Conservation (phyloP, 306 rosid genomes). For the Malus fusca region DNA sequence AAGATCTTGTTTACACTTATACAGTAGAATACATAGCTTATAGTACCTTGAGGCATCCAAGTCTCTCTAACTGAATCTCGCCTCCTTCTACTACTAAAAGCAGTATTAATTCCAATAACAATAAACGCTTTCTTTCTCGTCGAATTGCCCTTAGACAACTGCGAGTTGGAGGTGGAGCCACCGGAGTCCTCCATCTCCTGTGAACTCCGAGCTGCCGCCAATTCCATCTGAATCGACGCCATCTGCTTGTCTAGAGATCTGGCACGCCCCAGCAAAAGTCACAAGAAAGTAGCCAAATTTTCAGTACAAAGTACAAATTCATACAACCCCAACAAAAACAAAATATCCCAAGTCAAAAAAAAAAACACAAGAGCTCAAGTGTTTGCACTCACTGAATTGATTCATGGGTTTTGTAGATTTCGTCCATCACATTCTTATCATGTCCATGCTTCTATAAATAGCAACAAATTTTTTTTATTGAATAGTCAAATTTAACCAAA, state of each 20-base stretch:
- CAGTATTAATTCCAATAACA: conserved; percentile 94
- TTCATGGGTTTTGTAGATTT: conserved; percentile 72
- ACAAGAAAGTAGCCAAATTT: conserved; percentile 6
- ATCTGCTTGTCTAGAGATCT: conserved; percentile 88
- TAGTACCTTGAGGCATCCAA: conserved; percentile 97
- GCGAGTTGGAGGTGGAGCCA: conserved; percentile 26
- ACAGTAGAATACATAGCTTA: neutral
- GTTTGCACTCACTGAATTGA: conserved; percentile 76
- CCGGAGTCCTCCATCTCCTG: conserved; percentile 37
- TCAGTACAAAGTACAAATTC: neutral
- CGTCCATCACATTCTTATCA: conserved; percentile 43
- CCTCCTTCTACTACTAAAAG: conserved; percentile 93
- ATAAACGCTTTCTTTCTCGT: conserved; percentile 65
- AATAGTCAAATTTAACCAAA: neutral
- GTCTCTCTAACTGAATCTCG: conserved; percentile 98
- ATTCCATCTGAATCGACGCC: conserved; percentile 68
- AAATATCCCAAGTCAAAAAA: neutral
- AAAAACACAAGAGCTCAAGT: conserved; percentile 14
- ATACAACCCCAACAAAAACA: neutral
- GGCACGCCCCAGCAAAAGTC: conserved; percentile 31
- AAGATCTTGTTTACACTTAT: neutral
- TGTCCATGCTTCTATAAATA: conserved; percentile 39
- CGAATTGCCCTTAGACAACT: conserved; percentile 13
- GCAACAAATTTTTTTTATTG: conserved; percentile 1
- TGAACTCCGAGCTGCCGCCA: conserved; percentile 71